phyloP scores from a whole-genome alignment of 176 grass and related monocot species.

The Eleusine indica region DNA sequence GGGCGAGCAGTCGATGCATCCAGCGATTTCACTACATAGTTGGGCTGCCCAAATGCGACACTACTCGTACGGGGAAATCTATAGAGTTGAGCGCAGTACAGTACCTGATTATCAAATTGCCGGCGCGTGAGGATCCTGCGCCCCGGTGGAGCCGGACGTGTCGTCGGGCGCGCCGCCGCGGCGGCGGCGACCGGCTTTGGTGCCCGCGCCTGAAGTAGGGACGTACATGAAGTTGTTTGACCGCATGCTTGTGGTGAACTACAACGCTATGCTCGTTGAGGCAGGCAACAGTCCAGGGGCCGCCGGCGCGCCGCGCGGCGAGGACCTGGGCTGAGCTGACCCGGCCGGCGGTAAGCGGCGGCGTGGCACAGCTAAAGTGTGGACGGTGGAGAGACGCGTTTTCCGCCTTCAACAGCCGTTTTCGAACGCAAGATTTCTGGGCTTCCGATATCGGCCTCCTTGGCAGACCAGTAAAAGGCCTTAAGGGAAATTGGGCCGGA shows the following conservation, averaged over 20 bases:
- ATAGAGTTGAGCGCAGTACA: not conserved
- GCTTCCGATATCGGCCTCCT: not conserved
- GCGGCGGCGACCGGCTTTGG: not conserved
- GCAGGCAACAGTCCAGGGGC: not conserved
- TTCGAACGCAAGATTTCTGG: not conserved
- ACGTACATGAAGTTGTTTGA: not conserved
- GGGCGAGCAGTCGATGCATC: too few relatives aligned
- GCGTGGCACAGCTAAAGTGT: too few relatives aligned
- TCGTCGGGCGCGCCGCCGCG: not conserved
- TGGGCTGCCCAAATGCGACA: too few relatives aligned
- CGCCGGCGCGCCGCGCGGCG: not conserved
- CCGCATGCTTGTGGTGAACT: not conserved
- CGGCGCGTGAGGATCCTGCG: not conserved
- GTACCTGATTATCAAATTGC: not conserved
- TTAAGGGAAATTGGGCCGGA: not conserved
- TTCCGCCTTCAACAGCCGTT: not conserved
- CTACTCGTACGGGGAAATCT: not conserved
- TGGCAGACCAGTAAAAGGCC: not conserved
- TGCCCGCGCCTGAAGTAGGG: not conserved
- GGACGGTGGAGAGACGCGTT: too few relatives aligned
- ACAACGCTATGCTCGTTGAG: not conserved
- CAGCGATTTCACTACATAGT: too few relatives aligned
- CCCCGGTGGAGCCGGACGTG: not conserved
- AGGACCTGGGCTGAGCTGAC: not conserved
- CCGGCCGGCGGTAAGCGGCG: too few relatives aligned